Evolutionary conservation across 768 basidiomycete genomes (phyloP), one percentile per base, ranked within the genome.

Genomic region (Coprinopsis sp.): DNA sequence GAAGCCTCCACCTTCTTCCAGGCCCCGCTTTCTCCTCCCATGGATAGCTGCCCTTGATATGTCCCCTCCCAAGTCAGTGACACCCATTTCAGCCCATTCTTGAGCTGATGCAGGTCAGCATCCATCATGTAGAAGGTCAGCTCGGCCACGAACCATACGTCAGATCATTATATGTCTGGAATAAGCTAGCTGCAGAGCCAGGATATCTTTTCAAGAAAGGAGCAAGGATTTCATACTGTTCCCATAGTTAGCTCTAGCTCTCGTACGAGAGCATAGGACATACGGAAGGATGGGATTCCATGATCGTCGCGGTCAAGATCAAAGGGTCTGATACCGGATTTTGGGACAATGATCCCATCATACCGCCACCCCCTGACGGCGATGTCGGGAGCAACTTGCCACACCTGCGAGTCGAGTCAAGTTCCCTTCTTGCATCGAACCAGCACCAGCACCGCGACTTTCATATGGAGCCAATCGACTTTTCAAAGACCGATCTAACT

Each of bases 131-230:
- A 29, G 22, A 27, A 16, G 19, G 11, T 13, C 2, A 21, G 25
- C 38, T n/a, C 25, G 34, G 45, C 40, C 19, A 24, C 64, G 43
- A 42, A 84, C 87, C 77, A 18, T 79, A 76, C 5, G 76, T 61
- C 24, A 90, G 62, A 49, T 91, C 87, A 58, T 89, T 89, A 65
- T 83, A 88, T 1, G 81, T 72, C 61, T 89, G 87, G 58, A 88
- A 86, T 7, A 89, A 63, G 19, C 75, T 69, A 11, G 81, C 74
- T 2, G 81, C 79, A 13, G 73, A 64, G 21, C 61, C 69, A 28
- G 87, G 86, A 55, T 89, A 89, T 59, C 81, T 85, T 10, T 55
- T 50, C 21, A 84, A 51, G 31, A 80, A 56, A 3, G 65, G 62
- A 8, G 75, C 64, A 22, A 87, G 68, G 3, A 57, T 65, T 34